Evolutionary conservation across 495 filamentous ascomycete genomes (phyloP).

Genomic region (Neurospora sp.): DNA sequence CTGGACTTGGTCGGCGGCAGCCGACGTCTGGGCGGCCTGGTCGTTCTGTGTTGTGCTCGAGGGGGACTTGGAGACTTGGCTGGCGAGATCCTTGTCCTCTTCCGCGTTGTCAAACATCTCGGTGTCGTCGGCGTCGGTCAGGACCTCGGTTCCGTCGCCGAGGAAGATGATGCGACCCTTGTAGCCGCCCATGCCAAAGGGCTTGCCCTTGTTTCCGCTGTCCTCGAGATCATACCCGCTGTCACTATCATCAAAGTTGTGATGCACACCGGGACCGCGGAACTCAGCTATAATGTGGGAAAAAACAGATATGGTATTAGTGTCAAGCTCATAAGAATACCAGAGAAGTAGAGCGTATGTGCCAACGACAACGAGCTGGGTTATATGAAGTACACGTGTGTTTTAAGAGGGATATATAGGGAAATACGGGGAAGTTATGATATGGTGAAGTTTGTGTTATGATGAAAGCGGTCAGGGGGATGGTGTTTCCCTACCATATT

Average conservation of each 20-base stretch:
- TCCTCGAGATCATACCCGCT: conserved; percentile 78
- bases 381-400: not conserved
- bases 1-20: conserved; percentile 1
- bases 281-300: conserved; percentile 64
- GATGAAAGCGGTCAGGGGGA: conserved; percentile 5
- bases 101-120: conserved; percentile 88
- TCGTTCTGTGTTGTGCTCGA: conserved; percentile 5
- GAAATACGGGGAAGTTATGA: not conserved
- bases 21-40: not conserved
- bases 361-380: not conserved
- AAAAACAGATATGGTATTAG: conserved; percentile 20
- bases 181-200: conserved; percentile 50
- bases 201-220: conserved; percentile 32
- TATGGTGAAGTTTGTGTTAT: not conserved
- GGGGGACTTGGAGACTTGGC: conserved; percentile 39
- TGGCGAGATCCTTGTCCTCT: conserved; percentile 66
- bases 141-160: conserved; percentile 84
- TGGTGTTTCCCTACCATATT: conserved; percentile 76
- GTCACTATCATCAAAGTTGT: conserved; percentile 84
- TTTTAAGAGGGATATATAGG: conserved; percentile 10
- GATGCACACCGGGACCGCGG: conserved; percentile 81
- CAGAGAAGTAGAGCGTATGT: not conserved
- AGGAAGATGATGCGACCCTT: conserved; percentile 83
- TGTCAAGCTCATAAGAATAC: not conserved
- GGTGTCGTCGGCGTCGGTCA: conserved; percentile 75